Percentiles rank a stretch among this genome's conserved stretches.
Evolutionary conservation across 2,329 filamentous ascomycete species (phyloP).

Genomic region (Chalaropsis thielavioides): DNA sequence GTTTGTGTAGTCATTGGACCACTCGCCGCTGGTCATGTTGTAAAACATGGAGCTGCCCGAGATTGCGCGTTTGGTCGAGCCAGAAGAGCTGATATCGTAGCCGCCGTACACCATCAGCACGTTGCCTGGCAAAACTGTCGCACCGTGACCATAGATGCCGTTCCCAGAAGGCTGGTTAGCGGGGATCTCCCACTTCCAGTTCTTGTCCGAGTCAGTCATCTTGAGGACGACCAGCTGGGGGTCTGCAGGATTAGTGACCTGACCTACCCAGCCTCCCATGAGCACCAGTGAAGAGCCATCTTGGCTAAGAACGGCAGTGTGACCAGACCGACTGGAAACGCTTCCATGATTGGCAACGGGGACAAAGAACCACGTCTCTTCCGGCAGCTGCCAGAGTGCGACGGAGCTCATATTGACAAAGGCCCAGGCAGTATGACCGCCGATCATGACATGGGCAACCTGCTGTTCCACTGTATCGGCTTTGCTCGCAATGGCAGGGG

Average conservation of each 20-base stretch:
- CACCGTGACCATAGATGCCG: slow-evolving; percentile 49
- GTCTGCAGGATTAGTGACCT: slow-evolving; percentile 56
- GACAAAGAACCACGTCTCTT: slow-evolving; percentile 75
- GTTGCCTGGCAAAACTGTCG: slow-evolving; percentile 48
- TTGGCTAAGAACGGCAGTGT: slow-evolving; percentile 66
- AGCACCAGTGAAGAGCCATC: slow-evolving; percentile 68
- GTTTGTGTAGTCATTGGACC: slow-evolving; percentile 34
- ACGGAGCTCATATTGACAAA: slow-evolving; percentile 93
- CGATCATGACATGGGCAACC: slow-evolving; percentile 65
- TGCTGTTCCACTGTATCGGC: slow-evolving; percentile 54
- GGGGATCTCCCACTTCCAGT: slow-evolving; percentile 59
- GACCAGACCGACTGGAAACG: slow-evolving; percentile 74
- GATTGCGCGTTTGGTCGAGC: slow-evolving; percentile 26
- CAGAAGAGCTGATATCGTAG: slow-evolving; percentile 32
- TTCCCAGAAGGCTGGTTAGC: slow-evolving; percentile 30
- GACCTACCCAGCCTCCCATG: slow-evolving; percentile 84
- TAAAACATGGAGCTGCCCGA: slow-evolving; percentile 32
- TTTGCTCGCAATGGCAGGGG: slow-evolving; percentile 53
- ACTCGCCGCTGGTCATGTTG: slow-evolving; percentile 43
- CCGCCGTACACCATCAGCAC: slow-evolving; percentile 55
- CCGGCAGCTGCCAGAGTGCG: slow-evolving; percentile 73
- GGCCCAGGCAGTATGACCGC: slow-evolving; percentile 67
- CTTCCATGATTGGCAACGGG: slow-evolving; percentile 25
- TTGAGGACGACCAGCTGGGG: slow-evolving; percentile 70
- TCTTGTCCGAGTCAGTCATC: slow-evolving; percentile 58